Evolutionary conservation across 371 early-diverging fungal species (phyloP), one percentile per base, ranked within the genome.

Genomic region (Choanephora cucurbitarum): DNA sequence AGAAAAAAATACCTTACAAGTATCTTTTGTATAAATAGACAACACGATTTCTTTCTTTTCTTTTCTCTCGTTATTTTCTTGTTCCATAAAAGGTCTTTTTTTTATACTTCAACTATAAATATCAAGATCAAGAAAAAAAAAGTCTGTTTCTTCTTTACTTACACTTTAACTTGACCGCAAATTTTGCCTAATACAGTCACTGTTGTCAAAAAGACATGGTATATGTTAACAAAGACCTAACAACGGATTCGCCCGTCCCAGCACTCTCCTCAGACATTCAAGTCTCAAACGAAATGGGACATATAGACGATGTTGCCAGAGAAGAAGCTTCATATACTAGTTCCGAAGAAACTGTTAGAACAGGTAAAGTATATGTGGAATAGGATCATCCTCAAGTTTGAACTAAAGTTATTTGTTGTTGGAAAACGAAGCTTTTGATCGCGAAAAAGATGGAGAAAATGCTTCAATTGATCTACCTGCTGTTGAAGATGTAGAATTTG

Each of bases 401-500:
- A n/a, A n/a, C 18, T 48, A 10, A 28, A 28, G 7, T 7, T 18
- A 15, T 34, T 1, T 11, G 17, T 34, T 14, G 17, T n/a, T 18
- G 11, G 22, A 17, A 34, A 19, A 39, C 4, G 13, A 39, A 49
- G 17, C 37, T 1, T 21, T 28, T 22, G 18, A 48, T 11, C 22
- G 19, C 7, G 49, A 34, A 15, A 5, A 50, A 39, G n/a, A 50
- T 18, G 23, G 24, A 39, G 34, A 50, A 49, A 22, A 11, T 5
- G 17, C 14, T 47, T 28, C 7, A 28, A 7, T 31, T 11, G 0
- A 32, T n/a, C 11, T 31, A 33, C 34, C 14, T 17, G 17, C 21
- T 21, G 21, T n/a, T 4, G 40, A 58, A 18, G 42, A 52, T 3
- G 58, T 50, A 19, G 58, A 44, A 0, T 43, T 32, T 24, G 87